A percentile compares a stretch with the other conserved stretches of the same genome.
These are phyloP conservation scores for Pleurotus cornucopiae DNA, from an alignment of 768 basidiomycete species.

Conservation along the genomic window DNA sequence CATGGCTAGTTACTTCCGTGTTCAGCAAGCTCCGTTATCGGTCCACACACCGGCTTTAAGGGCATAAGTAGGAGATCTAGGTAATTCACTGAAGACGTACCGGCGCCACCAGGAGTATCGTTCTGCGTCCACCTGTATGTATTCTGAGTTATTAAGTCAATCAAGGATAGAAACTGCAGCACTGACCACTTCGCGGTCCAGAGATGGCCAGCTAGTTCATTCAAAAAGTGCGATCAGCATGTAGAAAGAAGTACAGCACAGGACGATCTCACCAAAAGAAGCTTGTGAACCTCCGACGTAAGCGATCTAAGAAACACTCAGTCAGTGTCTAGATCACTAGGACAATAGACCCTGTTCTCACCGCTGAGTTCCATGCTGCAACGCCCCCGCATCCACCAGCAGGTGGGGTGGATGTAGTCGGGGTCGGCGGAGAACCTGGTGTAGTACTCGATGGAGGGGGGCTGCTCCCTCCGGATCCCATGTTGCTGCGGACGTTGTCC, in stretches of 20 bases:
- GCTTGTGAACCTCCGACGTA: constrained; percentile 44
- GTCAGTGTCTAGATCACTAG: not conserved
- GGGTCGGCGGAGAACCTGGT: constrained; percentile 10
- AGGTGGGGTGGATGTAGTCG: constrained; percentile 18
- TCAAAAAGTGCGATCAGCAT: constrained; percentile 2
- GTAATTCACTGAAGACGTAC: constrained; percentile 23
- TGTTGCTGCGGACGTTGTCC: constrained; percentile 66
- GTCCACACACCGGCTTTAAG: constrained; percentile 50
- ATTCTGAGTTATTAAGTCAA: not conserved
- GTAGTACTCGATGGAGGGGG: constrained; percentile 17
- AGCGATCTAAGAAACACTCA: constrained; percentile 24
- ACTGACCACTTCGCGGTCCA: constrained; percentile 55
- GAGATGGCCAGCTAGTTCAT: constrained; percentile 36
- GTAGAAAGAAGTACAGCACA: not conserved
- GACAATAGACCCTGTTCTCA: constrained; percentile 15
- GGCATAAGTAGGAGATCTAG: not conserved
- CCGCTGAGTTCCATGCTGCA: constrained; percentile 43
- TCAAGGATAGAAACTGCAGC: not conserved
- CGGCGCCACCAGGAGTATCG: constrained; percentile 49
- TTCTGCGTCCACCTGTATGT: constrained; percentile 45
- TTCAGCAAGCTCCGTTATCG: constrained; percentile 43
- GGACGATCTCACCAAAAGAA: constrained; percentile 35
- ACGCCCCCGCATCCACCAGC: constrained; percentile 37
- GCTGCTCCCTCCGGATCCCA: constrained; percentile 34
- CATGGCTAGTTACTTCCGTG: not conserved